Evolutionary conservation across 805 yeast species (phyloP).

Genomic region (fission yeast (Schizosaccharomyces pombe)): DNA sequence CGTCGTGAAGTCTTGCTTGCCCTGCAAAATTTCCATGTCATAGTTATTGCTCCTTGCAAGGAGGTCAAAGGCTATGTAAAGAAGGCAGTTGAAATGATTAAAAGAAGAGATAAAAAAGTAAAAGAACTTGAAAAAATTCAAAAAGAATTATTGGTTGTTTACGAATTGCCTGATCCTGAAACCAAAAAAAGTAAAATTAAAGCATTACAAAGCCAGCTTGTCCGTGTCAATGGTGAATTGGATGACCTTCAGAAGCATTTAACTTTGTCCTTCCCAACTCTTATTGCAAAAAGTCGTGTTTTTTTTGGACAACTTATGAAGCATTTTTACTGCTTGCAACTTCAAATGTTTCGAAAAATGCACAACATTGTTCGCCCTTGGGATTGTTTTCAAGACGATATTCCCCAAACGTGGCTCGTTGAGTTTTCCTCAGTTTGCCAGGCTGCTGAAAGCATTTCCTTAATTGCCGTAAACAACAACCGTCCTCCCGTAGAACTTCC

Average conservation of each 20-base stretch:
- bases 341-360: background rate
- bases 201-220: background rate
- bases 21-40: background rate
- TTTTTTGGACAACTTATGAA: background rate
- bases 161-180: constrained; percentile 1
- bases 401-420: background rate
- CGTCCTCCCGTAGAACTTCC: background rate
- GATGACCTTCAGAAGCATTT: background rate
- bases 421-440: background rate
- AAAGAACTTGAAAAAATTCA: background rate
- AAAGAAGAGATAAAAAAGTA: background rate
- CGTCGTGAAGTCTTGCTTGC: background rate
- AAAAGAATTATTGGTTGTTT: background rate
- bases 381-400: constrained; percentile 4
- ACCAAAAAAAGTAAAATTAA: background rate
- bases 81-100: background rate
- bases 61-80: background rate
- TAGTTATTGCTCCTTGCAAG: background rate
- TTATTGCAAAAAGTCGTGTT: background rate
- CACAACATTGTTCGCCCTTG: background rate
- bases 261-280: background rate
- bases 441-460: background rate
- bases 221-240: background rate
- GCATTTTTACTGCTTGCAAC: background rate
- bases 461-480: background rate